Conservation (phyloP, 495 filamentous ascomycete genomes). For the Hypoxylon subgilvum region DNA sequence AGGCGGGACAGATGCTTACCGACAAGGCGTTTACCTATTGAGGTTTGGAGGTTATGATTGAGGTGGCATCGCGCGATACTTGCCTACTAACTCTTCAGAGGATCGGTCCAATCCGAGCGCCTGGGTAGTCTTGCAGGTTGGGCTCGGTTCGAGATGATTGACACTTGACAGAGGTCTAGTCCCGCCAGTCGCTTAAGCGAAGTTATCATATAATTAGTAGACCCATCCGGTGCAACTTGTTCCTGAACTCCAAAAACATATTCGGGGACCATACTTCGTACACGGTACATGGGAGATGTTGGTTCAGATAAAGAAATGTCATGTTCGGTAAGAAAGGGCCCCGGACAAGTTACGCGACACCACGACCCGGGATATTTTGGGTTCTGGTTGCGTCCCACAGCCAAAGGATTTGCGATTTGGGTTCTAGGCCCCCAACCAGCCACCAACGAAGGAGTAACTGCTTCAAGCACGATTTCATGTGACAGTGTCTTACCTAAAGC, state of each 20-base stretch:
- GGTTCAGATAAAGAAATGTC: slow-evolving; percentile 9
- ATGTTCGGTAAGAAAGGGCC: slow-evolving; percentile 23
- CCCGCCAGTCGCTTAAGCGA: slow-evolving; percentile 11
- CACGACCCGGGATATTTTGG: background rate
- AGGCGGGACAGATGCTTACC: slow-evolving; percentile 22
- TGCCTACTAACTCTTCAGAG: slow-evolving; percentile 25
- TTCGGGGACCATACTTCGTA: too few relatives aligned
- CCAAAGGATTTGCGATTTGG: too few relatives aligned
- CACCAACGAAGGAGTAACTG: background rate
- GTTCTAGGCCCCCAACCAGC: background rate
- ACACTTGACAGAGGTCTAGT: slow-evolving; percentile 18
- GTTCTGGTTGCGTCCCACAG: too few relatives aligned
- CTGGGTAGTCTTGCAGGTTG: slow-evolving; percentile 23
- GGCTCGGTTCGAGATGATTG: slow-evolving; percentile 24
- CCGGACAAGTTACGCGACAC: slow-evolving; percentile 25
- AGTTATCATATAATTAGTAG: background rate
- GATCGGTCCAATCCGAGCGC: slow-evolving; percentile 31
- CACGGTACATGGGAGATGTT: too few relatives aligned
- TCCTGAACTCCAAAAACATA: too few relatives aligned
- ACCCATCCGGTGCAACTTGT: background rate
- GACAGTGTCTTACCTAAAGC: background rate
- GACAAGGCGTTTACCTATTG: slow-evolving; percentile 7
- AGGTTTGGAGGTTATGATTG: slow-evolving; percentile 3
- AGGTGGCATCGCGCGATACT: slow-evolving; percentile 17
- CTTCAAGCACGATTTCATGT: slow-evolving; percentile 1